Base-by-base conservation (phyloP, 2,329 filamentous ascomycete species). In the Didymella pomorum region DNA sequence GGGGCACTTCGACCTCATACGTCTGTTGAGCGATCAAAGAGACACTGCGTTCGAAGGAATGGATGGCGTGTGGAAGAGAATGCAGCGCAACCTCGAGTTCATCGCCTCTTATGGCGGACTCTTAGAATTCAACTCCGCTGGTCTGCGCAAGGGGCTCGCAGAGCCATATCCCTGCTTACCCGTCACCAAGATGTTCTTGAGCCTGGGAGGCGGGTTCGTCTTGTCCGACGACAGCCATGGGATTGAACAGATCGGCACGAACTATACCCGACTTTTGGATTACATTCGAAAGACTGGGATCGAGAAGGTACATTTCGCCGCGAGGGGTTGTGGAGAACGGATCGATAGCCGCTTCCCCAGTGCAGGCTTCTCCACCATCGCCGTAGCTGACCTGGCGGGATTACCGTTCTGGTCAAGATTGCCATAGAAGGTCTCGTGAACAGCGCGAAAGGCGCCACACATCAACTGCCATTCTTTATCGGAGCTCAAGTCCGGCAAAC, bases 151-250 rank as follows among this genome's bases (percentile, higher is more conserved):
- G 81, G 95, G 94, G 5, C 86, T 98, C 78, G 85, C 81, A 20
- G 93, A 98, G 81, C 92, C 94, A 44, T 99, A 99, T 81, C 95
- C 95, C 0, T 87, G 87, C 62, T 83, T 86, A 52, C 83, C 87
- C 68, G 89, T 99, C 71, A 92, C 92, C 68, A 84, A 91, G 83
- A 89, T 90, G 73, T 96, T 92, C 81, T 72, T 93, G 52, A 78
- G 78, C 8, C 83, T 91, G 69, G 89, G 89, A 23, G 93, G 95
- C 23, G 86, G 85, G 60, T 96, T 98, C 77, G 96, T 92, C 52
- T 84, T 99, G 68, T 97, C 92, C 7, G 95, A 99, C 76, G 95
- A 99, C 78, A 97, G 93, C 75, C 95, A 99, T 79, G 91, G 91
- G 37, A 85, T 92, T 58, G 89, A 86, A 2, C 94, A 99, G 73